These are phyloP conservation scores for Lactarius indigo DNA, from an alignment of 768 basidiomycete genomes.

Conservation along the genomic window DNA sequence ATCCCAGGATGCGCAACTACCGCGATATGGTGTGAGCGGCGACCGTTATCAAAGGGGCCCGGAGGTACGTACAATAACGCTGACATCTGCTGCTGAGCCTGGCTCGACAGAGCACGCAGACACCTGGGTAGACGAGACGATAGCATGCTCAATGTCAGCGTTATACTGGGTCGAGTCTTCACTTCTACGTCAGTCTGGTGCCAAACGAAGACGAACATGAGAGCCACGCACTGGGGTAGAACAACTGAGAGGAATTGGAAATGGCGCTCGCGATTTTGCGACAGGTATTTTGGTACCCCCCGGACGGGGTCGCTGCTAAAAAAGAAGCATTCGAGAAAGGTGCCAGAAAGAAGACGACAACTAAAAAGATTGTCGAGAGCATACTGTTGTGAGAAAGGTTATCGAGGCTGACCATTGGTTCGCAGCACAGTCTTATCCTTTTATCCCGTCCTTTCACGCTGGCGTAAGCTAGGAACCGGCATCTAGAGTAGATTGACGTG, in stretches of 20 bases:
- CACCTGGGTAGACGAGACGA: too few species aligned
- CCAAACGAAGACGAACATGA: not conserved
- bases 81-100: conserved; percentile 22
- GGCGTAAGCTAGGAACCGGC: not conserved
- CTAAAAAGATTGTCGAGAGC: not conserved
- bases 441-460: not conserved
- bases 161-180: not conserved
- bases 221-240: not conserved
- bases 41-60: not conserved
- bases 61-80: conserved; percentile 12
- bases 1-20: conserved; percentile 21
- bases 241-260: not conserved
- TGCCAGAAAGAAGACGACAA: not conserved
- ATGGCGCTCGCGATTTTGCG: not conserved
- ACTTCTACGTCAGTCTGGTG: not conserved
- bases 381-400: not conserved
- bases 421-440: not conserved
- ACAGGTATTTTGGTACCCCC: not conserved
- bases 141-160: too few species aligned
- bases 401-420: not conserved
- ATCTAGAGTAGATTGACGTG: not conserved
- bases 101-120: conserved; percentile 26
- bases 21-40: not conserved
- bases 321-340: not conserved
- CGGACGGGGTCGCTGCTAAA: not conserved